phyloP scores from a whole-genome alignment of 2,329 filamentous ascomycete genomes.

The Mariannaea sp. region DNA sequence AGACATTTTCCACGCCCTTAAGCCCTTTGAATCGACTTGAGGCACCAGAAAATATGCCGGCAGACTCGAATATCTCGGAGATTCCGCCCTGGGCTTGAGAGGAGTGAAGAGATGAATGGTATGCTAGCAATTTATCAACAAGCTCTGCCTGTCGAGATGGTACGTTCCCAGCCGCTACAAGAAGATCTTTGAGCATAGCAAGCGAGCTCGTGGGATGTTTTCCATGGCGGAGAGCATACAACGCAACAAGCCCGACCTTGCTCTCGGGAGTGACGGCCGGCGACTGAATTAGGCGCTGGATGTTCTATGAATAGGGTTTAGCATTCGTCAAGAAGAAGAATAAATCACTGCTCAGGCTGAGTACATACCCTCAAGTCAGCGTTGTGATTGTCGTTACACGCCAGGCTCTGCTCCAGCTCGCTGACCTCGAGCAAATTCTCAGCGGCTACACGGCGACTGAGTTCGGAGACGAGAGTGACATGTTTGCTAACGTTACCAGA shows the following conservation, averaged over 20 bases:
- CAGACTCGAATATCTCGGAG: conserved; percentile 88
- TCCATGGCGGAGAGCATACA: conserved; percentile 94
- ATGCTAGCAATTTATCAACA: conserved; percentile 80
- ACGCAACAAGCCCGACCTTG: conserved; percentile 86
- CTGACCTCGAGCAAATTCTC: conserved; percentile 94
- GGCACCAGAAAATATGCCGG: conserved; percentile 88
- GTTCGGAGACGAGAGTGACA: conserved; percentile 91
- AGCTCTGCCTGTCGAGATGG: conserved; percentile 75
- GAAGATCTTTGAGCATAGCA: conserved; percentile 82
- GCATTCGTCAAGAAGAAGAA: conserved; percentile 6
- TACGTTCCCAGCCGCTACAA: conserved; percentile 82
- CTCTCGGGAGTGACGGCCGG: conserved; percentile 76
- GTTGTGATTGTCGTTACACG: conserved; percentile 94
- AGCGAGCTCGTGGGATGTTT: conserved; percentile 84
- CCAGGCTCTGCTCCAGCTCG: conserved; percentile 94
- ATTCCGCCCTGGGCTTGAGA: conserved; percentile 78
- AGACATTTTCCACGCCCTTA: conserved; percentile 98
- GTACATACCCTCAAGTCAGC: conserved; percentile 79
- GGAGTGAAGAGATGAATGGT: conserved; percentile 84
- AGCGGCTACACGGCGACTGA: conserved; percentile 83
- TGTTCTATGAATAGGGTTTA: conserved; percentile 58
- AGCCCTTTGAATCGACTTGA: conserved; percentile 89
- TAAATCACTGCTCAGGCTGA: no score
- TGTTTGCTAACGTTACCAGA: conserved; percentile 99
- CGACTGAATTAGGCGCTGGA: conserved; percentile 85